Evolutionary conservation across 2,329 filamentous ascomycete species (phyloP).

Genomic region (Lojkania enalia): DNA sequence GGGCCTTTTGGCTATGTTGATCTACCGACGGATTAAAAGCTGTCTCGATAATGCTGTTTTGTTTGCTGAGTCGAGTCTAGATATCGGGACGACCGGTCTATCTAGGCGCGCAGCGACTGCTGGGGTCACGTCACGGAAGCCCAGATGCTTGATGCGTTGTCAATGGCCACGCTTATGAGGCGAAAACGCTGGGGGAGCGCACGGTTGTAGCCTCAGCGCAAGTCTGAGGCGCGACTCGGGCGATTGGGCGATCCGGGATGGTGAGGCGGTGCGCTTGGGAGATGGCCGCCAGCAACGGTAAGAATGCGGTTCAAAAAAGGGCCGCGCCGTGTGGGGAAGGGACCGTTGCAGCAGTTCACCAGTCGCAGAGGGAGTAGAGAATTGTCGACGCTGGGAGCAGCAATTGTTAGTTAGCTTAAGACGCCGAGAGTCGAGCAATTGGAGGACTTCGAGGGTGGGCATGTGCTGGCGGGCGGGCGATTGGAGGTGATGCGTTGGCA

Average conservation of each 20-base stretch:
- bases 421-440: constrained; percentile 41
- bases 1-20: constrained; percentile 21
- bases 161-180: constrained; percentile 49
- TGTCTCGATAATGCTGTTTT: constrained; percentile 26
- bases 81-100: constrained; percentile 32
- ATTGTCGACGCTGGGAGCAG: constrained; percentile 36
- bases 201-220: constrained; percentile 36
- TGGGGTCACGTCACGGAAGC: constrained; percentile 43
- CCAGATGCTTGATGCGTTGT: constrained; percentile 48
- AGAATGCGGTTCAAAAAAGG: constrained; percentile 35
- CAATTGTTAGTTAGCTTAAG: constrained; percentile 41
- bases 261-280: constrained; percentile 39
- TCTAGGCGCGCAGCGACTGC: constrained; percentile 33
- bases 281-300: constrained; percentile 15
- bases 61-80: constrained; percentile 38
- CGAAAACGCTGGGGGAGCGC: constrained; percentile 34
- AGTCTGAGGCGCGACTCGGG: constrained; percentile 36
- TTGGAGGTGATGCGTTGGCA: constrained; percentile 51
- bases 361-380: constrained; percentile 35
- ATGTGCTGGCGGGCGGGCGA: constrained; percentile 46
- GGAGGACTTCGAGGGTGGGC: constrained; percentile 39
- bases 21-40: constrained; percentile 25
- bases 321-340: constrained; percentile 41
- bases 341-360: constrained; percentile 38
- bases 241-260: constrained; percentile 19